Conservation (phyloP, 176 grass and related monocot species). For the Oryza australiensis region DNA sequence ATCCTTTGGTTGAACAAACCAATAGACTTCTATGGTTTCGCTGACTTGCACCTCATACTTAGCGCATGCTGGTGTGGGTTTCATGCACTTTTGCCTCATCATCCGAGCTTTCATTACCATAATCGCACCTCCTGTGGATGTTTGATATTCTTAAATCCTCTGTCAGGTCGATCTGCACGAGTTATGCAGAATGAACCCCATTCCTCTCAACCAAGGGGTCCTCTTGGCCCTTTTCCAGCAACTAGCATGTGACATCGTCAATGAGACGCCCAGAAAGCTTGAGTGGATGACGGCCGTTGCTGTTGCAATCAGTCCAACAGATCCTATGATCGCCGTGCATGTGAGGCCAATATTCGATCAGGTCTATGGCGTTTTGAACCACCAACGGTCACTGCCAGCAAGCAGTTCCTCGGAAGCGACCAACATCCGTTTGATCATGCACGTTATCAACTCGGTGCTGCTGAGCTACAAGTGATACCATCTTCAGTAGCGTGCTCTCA, state of each 20-base stretch:
- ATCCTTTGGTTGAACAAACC: not conserved
- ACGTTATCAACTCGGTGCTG: slow-evolving; percentile 83
- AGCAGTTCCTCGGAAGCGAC: slow-evolving; percentile 42
- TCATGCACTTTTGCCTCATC: not conserved
- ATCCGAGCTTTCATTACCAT: not conserved
- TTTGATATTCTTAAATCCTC: slow-evolving; percentile 9
- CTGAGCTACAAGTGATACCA: slow-evolving; percentile 67
- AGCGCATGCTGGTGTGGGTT: not conserved
- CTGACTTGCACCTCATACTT: slow-evolving; percentile 15
- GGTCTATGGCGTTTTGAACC: slow-evolving; percentile 57
- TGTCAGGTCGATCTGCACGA: slow-evolving; percentile 82
- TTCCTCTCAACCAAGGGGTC: slow-evolving; percentile 83
- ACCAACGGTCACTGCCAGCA: slow-evolving; percentile 53
- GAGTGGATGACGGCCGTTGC: slow-evolving; percentile 82
- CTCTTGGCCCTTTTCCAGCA: slow-evolving; percentile 94
- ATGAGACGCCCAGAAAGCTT: slow-evolving; percentile 64
- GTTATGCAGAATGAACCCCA: slow-evolving; percentile 56
- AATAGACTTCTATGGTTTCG: not conserved
- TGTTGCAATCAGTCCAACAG: slow-evolving; percentile 63
- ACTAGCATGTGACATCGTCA: slow-evolving; percentile 74
- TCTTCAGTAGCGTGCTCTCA: not conserved
- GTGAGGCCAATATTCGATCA: slow-evolving; percentile 91
- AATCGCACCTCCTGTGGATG: not conserved
- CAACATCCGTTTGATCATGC: slow-evolving; percentile 67
- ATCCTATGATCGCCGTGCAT: slow-evolving; percentile 64